Evolutionary conservation across 345 rosid genomes (phyloP), one percentile per base, ranked within the genome.

Genomic region (Arabidopsis arenosa): DNA sequence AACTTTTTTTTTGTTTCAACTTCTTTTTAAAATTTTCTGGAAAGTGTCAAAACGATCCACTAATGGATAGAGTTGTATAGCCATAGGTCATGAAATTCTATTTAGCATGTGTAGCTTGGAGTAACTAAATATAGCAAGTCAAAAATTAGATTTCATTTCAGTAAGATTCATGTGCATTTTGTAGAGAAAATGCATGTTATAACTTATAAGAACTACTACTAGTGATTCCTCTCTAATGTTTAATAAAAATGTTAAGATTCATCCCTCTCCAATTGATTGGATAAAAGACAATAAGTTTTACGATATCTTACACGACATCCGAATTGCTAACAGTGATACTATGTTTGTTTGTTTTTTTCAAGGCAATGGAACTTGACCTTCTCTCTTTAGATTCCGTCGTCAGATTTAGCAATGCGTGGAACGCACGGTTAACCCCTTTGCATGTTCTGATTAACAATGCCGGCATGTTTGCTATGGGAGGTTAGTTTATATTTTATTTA

Each of bases 351-450:
- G 18, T 64, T 17, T 9, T 23, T 37, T 26, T 70, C 56, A 60
- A 93, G 92, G 98, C 79, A 35, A 91, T 89, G 97, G 96, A 93
- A 75, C 93, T 91, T 64, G 96, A 93, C 84, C 97, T 91, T 68
- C 91, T 91, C 39, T 93, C 97, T n/a, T 77, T 91, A 84, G 90
- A 87, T 52, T 91, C 96, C 2, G 96, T 90, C 18, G 93, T 77
- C 66, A 80, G 64, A 67, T 91, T 91, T 75, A 85, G 94, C 61
- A 86, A 83, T 37, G 84, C 84, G 7, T 93, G 96, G 93, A 93
- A 91, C 81, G 85, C 85, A 3, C 85, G 87, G 39, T 71, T 70
- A 21, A 80, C 81, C 54, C 94, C 96, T 66, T 78, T 91, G 81
- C 90, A 93, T 61, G 90, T 87, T 75, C 94, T 93, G 53, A 86